Evolutionary conservation across 2,329 filamentous ascomycete species (phyloP).

Genomic region (Aureobasidium sp.): DNA sequence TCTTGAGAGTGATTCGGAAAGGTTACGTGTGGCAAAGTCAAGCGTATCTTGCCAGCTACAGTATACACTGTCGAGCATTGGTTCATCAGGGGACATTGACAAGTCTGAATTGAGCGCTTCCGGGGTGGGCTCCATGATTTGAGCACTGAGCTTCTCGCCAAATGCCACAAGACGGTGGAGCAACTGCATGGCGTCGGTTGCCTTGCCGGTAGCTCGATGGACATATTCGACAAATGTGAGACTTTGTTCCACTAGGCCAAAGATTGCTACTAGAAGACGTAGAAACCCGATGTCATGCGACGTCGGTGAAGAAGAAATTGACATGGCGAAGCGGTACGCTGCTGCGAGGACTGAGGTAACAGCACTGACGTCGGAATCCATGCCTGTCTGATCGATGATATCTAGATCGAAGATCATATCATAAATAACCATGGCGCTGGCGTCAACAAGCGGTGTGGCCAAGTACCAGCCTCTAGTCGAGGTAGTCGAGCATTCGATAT

Average conservation of each 20-base stretch:
- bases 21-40: neutral
- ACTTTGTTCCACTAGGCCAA: neutral
- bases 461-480: slow-evolving; percentile 46
- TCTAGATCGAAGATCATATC: slow-evolving; percentile 42
- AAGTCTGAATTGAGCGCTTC: neutral
- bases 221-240: slow-evolving; percentile 7
- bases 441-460: slow-evolving; percentile 45
- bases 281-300: neutral
- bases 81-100: neutral
- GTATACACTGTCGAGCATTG: neutral
- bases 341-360: neutral
- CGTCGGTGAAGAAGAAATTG: neutral
- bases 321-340: neutral
- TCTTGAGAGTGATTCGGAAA: neutral
- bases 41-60: slow-evolving; percentile 5
- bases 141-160: neutral
- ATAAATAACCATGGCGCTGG: slow-evolving; percentile 37
- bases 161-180: neutral
- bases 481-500: slow-evolving; percentile 44
- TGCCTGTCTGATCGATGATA: slow-evolving; percentile 33
- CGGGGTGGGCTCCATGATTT: neutral
- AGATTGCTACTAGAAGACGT: neutral
- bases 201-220: neutral
- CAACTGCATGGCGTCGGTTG: neutral
- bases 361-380: slow-evolving; percentile 24